These are phyloP conservation scores for Mycena albidolilacea DNA, from an alignment of 768 basidiomycete genomes.

Conservation along the genomic window DNA sequence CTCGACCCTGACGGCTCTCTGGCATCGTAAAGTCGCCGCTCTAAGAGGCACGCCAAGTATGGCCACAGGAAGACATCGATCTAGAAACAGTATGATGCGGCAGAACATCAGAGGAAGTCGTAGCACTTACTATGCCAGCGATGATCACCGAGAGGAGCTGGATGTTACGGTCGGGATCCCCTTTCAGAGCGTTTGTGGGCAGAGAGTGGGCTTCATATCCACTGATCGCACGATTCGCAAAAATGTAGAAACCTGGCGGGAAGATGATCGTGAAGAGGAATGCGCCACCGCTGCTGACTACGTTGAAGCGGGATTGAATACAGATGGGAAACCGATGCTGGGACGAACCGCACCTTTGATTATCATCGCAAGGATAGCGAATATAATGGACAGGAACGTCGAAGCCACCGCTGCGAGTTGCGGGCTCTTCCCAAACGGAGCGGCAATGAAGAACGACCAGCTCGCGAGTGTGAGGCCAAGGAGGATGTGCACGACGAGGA, in stretches of 20 bases:
- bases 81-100: slow-evolving; percentile 50
- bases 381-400: slow-evolving; percentile 75
- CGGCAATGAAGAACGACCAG: slow-evolving; percentile 80
- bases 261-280: slow-evolving; percentile 80
- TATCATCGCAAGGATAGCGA: slow-evolving; percentile 77
- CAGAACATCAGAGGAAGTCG: neutral
- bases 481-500: slow-evolving; percentile 77
- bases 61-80: slow-evolving; percentile 85
- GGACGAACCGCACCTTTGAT: slow-evolving; percentile 47
- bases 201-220: slow-evolving; percentile 76
- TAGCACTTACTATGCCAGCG: slow-evolving; percentile 69
- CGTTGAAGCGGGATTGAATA: neutral
- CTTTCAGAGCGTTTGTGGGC: slow-evolving; percentile 66
- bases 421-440: slow-evolving; percentile 80
- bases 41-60: slow-evolving; percentile 70
- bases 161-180: slow-evolving; percentile 75
- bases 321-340: neutral
- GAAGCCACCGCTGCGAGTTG: slow-evolving; percentile 78
- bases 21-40: slow-evolving; percentile 75
- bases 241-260: slow-evolving; percentile 84
- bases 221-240: slow-evolving; percentile 75
- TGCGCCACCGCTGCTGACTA: slow-evolving; percentile 59
- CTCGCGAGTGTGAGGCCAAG: slow-evolving; percentile 77
- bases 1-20: slow-evolving; percentile 51
- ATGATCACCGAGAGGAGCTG: slow-evolving; percentile 72